phyloP scores from a whole-genome alignment of 306 rosid genomes.

The barrel medic (Medicago truncatula) region MtrunA17r5.0-ANR NC_053044.1:42527001-42527500 shows the following conservation, averaged over 20 bases:
- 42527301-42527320: not conserved
- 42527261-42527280: too few relatives aligned
- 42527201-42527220: not conserved
- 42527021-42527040: too few relatives aligned
- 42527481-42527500: not conserved
- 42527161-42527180: too few relatives aligned
- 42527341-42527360: constrained; percentile 22
- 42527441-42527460: constrained; percentile 19
- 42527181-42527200: not conserved
- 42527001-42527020: too few relatives aligned
- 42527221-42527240: constrained; percentile 27
- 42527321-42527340: not conserved
- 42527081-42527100: too few relatives aligned
- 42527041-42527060: too few relatives aligned
- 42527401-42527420: constrained; percentile 15
- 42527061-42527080: too few relatives aligned
- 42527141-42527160: too few relatives aligned
- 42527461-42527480: not conserved
- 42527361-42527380: not conserved
- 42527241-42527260: not conserved
- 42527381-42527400: not conserved
- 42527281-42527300: not conserved
- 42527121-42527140: too few relatives aligned
- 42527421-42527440: constrained; percentile 24
- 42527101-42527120: too few relatives aligned